These are phyloP conservation scores for Lunasporangiospora selenospora DNA, from an alignment of 192 early-diverging fungal genomes.

Conservation along the genomic window DNA sequence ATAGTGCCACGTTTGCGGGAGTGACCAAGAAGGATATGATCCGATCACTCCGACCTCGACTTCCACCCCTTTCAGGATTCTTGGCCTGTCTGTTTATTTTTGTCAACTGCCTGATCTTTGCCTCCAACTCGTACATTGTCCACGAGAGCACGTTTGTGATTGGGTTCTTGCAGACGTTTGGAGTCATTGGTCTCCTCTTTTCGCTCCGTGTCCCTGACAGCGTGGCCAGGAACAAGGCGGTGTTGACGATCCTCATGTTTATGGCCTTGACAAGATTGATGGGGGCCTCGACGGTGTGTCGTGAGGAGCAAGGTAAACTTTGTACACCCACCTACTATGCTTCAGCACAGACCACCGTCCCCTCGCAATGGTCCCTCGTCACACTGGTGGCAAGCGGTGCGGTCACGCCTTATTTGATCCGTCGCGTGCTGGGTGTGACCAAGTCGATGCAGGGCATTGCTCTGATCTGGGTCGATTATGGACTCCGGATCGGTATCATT, in stretches of 20 bases:
- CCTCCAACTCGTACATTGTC: slow-evolving; percentile 91
- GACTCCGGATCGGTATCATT: slow-evolving; percentile 61
- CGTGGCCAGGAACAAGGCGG: slow-evolving; percentile 41
- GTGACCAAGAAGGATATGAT: slow-evolving; percentile 4
- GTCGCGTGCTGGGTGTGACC: slow-evolving; percentile 49
- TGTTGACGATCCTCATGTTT: slow-evolving; percentile 53
- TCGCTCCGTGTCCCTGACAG: slow-evolving; percentile 33
- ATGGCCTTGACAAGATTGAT: slow-evolving; percentile 63
- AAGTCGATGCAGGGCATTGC: slow-evolving; percentile 63
- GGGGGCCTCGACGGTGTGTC: slow-evolving; percentile 77
- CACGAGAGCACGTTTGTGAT: slow-evolving; percentile 79
- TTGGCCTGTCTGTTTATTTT: slow-evolving; percentile 51
- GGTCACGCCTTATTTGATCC: slow-evolving; percentile 47
- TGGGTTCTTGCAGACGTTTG: slow-evolving; percentile 73
- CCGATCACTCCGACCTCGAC: slow-evolving; percentile 12
- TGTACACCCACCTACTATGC: slow-evolving; percentile 87
- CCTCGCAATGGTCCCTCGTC: slow-evolving; percentile 57
- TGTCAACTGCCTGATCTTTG: slow-evolving; percentile 70
- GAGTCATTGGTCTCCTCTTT: slow-evolving; percentile 50
- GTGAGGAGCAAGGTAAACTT: slow-evolving; percentile 84
- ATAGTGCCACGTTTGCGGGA: neutral
- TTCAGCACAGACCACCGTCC: slow-evolving; percentile 56
- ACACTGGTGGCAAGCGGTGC: slow-evolving; percentile 53
- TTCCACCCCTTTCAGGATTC: slow-evolving; percentile 44
- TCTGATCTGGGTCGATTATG: slow-evolving; percentile 60